Percentiles rank a stretch among this genome's conserved stretches.
phyloP scores from a whole-genome alignment of 2,329 filamentous ascomycete genomes.

The Xylariaceae sp. region DNA sequence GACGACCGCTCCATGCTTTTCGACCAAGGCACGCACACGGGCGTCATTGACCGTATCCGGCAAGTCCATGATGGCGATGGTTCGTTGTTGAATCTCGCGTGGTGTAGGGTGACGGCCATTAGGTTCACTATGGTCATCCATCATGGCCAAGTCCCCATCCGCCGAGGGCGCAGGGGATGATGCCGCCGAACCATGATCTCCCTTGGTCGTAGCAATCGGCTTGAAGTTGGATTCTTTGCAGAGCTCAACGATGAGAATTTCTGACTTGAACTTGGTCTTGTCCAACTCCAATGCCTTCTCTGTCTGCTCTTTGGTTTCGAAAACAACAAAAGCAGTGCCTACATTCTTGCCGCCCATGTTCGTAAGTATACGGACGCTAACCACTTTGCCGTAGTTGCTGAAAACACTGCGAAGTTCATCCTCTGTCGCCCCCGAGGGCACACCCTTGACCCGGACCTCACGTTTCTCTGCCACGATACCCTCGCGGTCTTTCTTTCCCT shows the following conservation, averaged over 20 bases:
- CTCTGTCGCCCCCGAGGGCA: slow-evolving; percentile 61
- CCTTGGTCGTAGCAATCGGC: slow-evolving; percentile 44
- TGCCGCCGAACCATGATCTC: slow-evolving; percentile 31
- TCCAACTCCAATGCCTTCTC: slow-evolving; percentile 65
- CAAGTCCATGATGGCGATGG: slow-evolving; percentile 76
- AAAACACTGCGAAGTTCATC: slow-evolving; percentile 69
- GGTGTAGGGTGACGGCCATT: slow-evolving; percentile 36
- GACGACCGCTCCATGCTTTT: slow-evolving; percentile 65
- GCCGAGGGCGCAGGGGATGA: slow-evolving; percentile 35
- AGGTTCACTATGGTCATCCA: slow-evolving; percentile 25
- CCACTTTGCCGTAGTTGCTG: slow-evolving; percentile 69
- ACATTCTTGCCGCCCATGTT: slow-evolving; percentile 65
- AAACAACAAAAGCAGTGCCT: slow-evolving; percentile 78
- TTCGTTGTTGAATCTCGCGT: slow-evolving; percentile 58
- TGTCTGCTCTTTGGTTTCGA: slow-evolving; percentile 65
- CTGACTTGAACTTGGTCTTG: slow-evolving; percentile 63
- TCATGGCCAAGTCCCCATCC: slow-evolving; percentile 39
- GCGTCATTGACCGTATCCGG: slow-evolving; percentile 91
- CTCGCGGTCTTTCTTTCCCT: slow-evolving; percentile 70
- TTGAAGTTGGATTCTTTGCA: slow-evolving; percentile 56
- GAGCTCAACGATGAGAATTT: slow-evolving; percentile 63
- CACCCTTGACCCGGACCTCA: slow-evolving; percentile 73
- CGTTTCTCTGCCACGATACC: slow-evolving; percentile 83
- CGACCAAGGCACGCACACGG: slow-evolving; percentile 69
- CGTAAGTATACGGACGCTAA: slow-evolving; percentile 66